Base-by-base conservation (phyloP, 306 rosid genomes). In the Corylus heterophylla region DNA sequence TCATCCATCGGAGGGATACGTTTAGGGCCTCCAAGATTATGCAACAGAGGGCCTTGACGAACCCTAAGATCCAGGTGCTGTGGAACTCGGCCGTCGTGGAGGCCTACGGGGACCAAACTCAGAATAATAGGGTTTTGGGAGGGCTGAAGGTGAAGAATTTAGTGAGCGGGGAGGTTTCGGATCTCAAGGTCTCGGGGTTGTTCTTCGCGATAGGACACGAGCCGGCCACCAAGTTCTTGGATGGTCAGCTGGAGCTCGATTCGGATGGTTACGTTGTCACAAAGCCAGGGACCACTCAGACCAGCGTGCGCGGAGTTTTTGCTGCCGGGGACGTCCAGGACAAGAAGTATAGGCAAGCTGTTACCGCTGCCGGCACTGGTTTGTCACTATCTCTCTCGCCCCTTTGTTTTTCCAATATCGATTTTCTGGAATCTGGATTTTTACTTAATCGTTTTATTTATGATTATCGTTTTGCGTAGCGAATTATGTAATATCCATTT, bases 271-370 rank as follows among this genome's bases (percentile, higher is more conserved):
- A 92, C 20, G 35, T 93, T 27, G 86, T 84, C 37, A 92, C 94
- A 1, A 76, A 83, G 79, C 88, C 91, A 0, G 97, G 98, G 29
- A 86, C 94, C 0, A 90, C 97, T 0, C 78, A 58, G 75, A 90
- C 98, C 25, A 90, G 92, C 37, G 86, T 89, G 13, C 84, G 54
- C 6, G 98, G 98, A 25, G 96, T 94, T 37, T 94, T 94, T 44
- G 98, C 98, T 2, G 97, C 98, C 8, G 97, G 98, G 1, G 98
- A 92, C 74, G 97, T 94, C 27, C 98, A 92, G 87, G 98, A 94
- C 73, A 94, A 94, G 91, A 94, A 94, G 87, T 94, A 92, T 74
- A 89, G 98, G 83, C 98, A 94, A 85, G 96, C 96, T 80, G 75
- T 94, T 81, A 94, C 98, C 13, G 98, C 98, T 63, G 93, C 97